Percentiles rank a stretch among this genome's conserved stretches.
phyloP scores from a whole-genome alignment of 805 yeast species.

The Suhomyces pyralidae region DNA sequence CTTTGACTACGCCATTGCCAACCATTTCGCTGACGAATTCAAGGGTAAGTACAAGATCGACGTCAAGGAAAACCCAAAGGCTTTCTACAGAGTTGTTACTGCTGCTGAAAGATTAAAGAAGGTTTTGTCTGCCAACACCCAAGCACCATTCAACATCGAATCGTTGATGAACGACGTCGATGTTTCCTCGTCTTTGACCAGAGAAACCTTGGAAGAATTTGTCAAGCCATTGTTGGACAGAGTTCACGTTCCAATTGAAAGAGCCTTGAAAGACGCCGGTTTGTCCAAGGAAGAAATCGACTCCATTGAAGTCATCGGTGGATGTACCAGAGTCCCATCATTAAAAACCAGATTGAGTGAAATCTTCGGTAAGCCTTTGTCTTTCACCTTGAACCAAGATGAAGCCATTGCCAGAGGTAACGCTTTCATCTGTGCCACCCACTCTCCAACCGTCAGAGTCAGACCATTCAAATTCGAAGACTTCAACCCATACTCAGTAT shows the following conservation, averaged over 20 bases:
- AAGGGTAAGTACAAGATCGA: conserved; percentile 90
- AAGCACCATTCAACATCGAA: conserved; percentile 93
- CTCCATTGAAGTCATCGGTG: conserved; percentile 94
- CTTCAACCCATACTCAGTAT: conserved; percentile 84
- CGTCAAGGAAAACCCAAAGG: conserved; percentile 87
- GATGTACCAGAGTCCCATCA: conserved; percentile 96
- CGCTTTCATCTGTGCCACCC: conserved; percentile 97
- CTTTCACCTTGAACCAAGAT: conserved; percentile 96
- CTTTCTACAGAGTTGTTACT: conserved; percentile 85
- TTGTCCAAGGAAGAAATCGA: conserved; percentile 72
- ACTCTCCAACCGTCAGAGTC: conserved; percentile 97
- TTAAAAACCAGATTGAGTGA: conserved; percentile 78
- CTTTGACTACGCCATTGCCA: conserved; percentile 89
- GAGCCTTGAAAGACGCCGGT: conserved; percentile 79
- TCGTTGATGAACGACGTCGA: conserved; percentile 97
- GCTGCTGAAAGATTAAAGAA: conserved; percentile 94
- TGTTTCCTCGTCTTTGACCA: conserved; percentile 80
- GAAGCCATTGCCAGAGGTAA: conserved; percentile 99
- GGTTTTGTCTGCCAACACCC: conserved; percentile 91
- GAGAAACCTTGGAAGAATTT: conserved; percentile 91
- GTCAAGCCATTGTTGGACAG: conserved; percentile 78
- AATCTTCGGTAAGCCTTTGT: conserved; percentile 66
- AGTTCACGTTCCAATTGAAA: conserved; percentile 72
- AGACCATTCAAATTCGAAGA: conserved; percentile 99
- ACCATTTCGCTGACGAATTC: conserved; percentile 93